These are phyloP conservation scores for Calocybe cyanea DNA, from an alignment of 768 basidiomycete species.

Conservation along the genomic window DNA sequence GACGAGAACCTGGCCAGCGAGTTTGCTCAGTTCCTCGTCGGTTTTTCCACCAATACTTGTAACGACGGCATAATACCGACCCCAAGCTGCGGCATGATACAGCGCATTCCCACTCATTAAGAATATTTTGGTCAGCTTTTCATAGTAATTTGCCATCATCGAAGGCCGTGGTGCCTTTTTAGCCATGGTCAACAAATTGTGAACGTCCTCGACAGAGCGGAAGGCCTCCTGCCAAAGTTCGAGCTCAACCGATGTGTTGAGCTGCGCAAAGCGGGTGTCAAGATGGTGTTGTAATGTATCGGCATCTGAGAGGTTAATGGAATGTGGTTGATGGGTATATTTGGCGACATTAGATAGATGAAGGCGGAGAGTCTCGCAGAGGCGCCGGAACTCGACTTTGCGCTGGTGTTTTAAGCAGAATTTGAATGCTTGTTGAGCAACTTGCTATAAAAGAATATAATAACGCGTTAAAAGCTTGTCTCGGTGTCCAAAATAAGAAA, in stretches of 20 bases:
- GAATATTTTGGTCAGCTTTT: constrained; percentile 96
- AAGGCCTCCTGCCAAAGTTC: constrained; percentile 99
- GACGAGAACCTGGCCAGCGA: constrained; percentile 90
- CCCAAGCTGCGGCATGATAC: constrained; percentile 97
- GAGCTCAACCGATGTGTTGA: constrained; percentile 94
- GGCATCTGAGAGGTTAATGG: constrained; percentile 93
- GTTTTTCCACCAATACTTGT: constrained; percentile 69
- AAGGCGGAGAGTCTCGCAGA: constrained; percentile 93
- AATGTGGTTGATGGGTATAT: constrained; percentile 89
- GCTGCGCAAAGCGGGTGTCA: constrained; percentile 94
- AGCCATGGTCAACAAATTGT: constrained; percentile 89
- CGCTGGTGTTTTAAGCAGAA: constrained; percentile 93
- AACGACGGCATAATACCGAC: constrained; percentile 73
- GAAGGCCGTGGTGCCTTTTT: constrained; percentile 89
- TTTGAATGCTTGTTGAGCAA: constrained; percentile 95
- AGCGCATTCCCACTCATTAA: constrained; percentile 91
- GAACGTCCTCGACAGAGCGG: constrained; percentile 96
- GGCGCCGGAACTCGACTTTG: constrained; percentile 94
- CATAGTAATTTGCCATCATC: constrained; percentile 99
- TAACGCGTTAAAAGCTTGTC: constrained; percentile 7
- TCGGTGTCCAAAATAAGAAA: background rate
- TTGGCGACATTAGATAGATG: constrained; percentile 94
- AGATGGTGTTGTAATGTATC: constrained; percentile 95
- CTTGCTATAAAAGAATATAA: constrained; percentile 77
- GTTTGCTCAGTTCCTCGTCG: constrained; percentile 72